These are phyloP conservation scores for Stemphylium lycopersici DNA, from an alignment of 2,329 filamentous ascomycete genomes.

Conservation along the genomic window DNA sequence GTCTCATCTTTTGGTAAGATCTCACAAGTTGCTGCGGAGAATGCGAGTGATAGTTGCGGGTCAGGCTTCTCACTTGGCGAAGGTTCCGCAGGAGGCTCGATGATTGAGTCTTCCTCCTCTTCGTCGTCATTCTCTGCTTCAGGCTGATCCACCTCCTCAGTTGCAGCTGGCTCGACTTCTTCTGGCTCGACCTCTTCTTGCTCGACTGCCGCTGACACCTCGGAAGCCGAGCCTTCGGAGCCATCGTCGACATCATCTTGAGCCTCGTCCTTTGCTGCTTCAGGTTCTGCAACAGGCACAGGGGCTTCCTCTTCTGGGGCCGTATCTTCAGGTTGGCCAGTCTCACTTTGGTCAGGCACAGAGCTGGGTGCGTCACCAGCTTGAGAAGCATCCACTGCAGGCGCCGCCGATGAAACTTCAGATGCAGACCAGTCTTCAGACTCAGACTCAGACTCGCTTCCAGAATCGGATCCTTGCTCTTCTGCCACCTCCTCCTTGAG, in stretches of 20 bases:
- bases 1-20: background rate
- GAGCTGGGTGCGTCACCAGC: conserved; percentile 3
- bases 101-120: background rate
- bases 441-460: conserved; percentile 11
- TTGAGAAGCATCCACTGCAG: conserved; percentile 4
- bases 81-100: conserved; percentile 4
- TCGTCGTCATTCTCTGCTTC: background rate
- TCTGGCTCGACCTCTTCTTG: conserved; percentile 2
- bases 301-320: background rate
- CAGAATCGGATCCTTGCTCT: conserved; percentile 1
- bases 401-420: conserved; percentile 9
- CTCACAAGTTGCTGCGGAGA: conserved; percentile 3
- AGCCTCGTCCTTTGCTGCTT: conserved; percentile 1
- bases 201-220: background rate
- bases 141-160: background rate
- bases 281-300: conserved; percentile 1
- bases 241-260: background rate
- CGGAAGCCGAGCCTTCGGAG: conserved; percentile 3
- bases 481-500: background rate
- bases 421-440: conserved; percentile 15
- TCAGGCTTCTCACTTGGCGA: background rate
- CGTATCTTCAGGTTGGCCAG: background rate
- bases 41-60: conserved; percentile 1
- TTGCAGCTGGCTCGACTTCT: background rate
- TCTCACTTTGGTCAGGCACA: conserved; percentile 3